phyloP scores from a whole-genome alignment of 192 early-diverging fungal species.

The Rhizophagus sp. region DNA sequence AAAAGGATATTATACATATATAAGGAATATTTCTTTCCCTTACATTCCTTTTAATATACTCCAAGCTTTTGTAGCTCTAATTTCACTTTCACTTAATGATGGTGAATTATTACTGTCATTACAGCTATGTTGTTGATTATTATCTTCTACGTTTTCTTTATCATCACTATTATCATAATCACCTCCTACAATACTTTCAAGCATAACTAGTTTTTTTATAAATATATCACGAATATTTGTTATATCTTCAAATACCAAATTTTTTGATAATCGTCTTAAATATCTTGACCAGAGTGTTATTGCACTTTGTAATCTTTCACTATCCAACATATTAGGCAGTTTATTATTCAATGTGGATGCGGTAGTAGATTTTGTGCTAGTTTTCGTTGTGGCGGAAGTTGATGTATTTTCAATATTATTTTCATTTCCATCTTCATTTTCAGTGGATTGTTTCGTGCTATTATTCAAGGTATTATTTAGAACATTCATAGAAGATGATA shows the following conservation, averaged over 20 bases:
- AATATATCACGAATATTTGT: constrained; percentile 4
- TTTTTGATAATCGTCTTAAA: constrained; percentile 19
- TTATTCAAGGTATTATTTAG: neutral
- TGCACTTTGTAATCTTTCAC: constrained; percentile 1
- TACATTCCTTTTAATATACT: constrained; percentile 14
- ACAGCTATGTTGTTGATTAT: neutral
- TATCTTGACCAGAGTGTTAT: constrained; percentile 4
- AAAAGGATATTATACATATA: too few species aligned
- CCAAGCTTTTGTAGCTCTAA: constrained; percentile 22
- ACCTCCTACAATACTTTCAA: neutral
- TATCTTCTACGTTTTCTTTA: neutral
- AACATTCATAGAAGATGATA: neutral
- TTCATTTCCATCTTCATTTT: neutral
- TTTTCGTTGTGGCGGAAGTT: neutral
- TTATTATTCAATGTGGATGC: neutral
- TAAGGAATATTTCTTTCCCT: neutral
- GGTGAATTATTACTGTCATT: neutral
- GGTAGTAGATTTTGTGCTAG: neutral
- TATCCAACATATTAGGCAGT: constrained; percentile 16
- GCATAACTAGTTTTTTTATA: constrained; percentile 7
- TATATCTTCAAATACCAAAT: constrained; percentile 3
- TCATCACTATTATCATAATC: neutral
- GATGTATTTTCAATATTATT: neutral
- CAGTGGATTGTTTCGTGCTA: neutral
- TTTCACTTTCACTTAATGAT: neutral